These are phyloP conservation scores for Penicillium herquei DNA, from an alignment of 495 filamentous ascomycete species.

Conservation along the genomic window DNA sequence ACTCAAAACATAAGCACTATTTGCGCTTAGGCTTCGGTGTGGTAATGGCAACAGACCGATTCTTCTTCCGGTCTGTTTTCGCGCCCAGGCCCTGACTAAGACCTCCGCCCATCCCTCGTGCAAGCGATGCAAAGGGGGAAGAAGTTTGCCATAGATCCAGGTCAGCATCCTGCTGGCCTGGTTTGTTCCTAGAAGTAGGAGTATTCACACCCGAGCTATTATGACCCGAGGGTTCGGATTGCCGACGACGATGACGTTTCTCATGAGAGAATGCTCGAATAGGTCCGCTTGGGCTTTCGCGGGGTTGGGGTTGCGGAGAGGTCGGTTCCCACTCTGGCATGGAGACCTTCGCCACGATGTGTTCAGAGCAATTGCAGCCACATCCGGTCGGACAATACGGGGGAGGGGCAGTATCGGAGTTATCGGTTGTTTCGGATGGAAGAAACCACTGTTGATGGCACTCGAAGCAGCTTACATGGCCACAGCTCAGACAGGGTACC, in stretches of 20 bases:
- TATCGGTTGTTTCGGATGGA: constrained; percentile 7
- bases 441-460: constrained; percentile 47
- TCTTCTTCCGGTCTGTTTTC: constrained; percentile 33
- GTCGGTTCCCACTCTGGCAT: constrained; percentile 22
- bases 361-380: constrained; percentile 50
- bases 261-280: constrained; percentile 13
- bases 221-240: constrained; percentile 18
- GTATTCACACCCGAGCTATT: constrained; percentile 11
- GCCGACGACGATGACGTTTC: constrained; percentile 22
- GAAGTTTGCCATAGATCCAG: constrained; percentile 39
- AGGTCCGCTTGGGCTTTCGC: neutral
- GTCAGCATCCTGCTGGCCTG: constrained; percentile 33
- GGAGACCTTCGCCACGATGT: constrained; percentile 32
- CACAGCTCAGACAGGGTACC: constrained; percentile 51
- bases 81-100: constrained; percentile 38
- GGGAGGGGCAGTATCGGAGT: neutral
- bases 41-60: constrained; percentile 18
- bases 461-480: constrained; percentile 50
- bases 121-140: constrained; percentile 47
- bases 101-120: constrained; percentile 44
- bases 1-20: constrained; percentile 3
- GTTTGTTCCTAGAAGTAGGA: constrained; percentile 9
- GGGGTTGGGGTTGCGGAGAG: constrained; percentile 10
- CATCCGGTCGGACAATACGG: constrained; percentile 47
- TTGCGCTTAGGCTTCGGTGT: constrained; percentile 9